Base-by-base conservation (phyloP, 345 rosid genomes). In the Pugionium cornutum region DNA sequence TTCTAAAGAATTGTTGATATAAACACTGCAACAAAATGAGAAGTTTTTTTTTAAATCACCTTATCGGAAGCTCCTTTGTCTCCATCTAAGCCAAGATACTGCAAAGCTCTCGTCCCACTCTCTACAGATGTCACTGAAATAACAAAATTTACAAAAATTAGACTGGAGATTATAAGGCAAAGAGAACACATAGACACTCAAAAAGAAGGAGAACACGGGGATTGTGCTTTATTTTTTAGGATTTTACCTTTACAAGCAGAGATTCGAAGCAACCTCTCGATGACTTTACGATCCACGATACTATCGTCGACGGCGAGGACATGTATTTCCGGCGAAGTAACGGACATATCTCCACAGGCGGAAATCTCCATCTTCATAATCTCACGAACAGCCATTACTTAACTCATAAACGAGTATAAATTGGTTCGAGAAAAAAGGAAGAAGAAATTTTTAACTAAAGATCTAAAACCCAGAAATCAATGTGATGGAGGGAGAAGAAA, bases 221-320 rank as follows among this genome's bases (percentile, higher is more conserved):
- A 30, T 35, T 9, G 53, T 0, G 18, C 18, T 18, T 18, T 18
- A 18, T 18, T 35, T 10, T 32, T 40, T 2, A 10, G 2, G 9
- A 6, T 4, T 32, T 1, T 44, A 91, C 98, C 98, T 86, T 83
- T 92, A 60, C 92, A 92, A 3, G 98, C 73, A 2, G 91, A 86
- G 27, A 78, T 80, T 78, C 78, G 77, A 3, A 92, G 95, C 92
- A 92, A 74, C 32, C 86, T 75, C 66, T 91, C 96, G 11, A 91
- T 87, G 32, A 91, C 85, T 64, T 83, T 89, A 51, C 95, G 81
- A 64, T 91, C 98, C 0, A 89, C 92, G 4, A 76, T 62, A 44
- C 98, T 92, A 68, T 92, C 98, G 45, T 92, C 98, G 0, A 92
- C 98, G 33, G 96, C 98, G 6, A 92, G 98, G 78, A 92, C 98